These are phyloP conservation scores for Paramecium biaurelia DNA, from an alignment of 73 alveolate species.

Conservation along the genomic window DNA sequence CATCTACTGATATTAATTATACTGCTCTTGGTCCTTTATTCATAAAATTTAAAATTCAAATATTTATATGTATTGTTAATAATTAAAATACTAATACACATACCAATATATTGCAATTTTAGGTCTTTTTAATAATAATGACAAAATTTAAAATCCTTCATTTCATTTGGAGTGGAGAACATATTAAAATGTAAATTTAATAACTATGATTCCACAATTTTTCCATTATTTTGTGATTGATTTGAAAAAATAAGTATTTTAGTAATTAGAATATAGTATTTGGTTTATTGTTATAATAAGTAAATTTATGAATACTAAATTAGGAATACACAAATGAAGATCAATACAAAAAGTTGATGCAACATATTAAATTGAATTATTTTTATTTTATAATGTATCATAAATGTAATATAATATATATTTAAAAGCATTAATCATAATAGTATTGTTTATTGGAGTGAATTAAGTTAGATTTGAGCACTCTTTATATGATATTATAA, in stretches of 20 bases:
- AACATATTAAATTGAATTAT: neutral
- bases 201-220: neutral
- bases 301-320: neutral
- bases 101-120: neutral
- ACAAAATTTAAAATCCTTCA: neutral
- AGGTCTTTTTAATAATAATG: neutral
- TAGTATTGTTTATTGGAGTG: neutral
- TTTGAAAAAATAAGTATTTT: neutral
- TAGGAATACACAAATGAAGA: neutral
- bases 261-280: neutral
- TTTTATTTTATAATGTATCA: neutral
- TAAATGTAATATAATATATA: neutral
- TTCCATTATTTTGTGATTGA: neutral
- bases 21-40: constrained; percentile 36
- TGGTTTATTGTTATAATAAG: neutral
- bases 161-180: neutral
- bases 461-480: neutral
- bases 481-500: neutral
- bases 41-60: constrained; percentile 15
- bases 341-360: constrained; percentile 21
- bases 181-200: neutral
- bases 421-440: neutral
- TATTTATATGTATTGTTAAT: neutral
- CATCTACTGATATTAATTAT: constrained; percentile 25
- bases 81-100: neutral